A percentile compares a stretch with the other conserved stretches of the same genome.
phyloP scores from a whole-genome alignment of 768 basidiomycete genomes.

The Trametes cubensis region DNA sequence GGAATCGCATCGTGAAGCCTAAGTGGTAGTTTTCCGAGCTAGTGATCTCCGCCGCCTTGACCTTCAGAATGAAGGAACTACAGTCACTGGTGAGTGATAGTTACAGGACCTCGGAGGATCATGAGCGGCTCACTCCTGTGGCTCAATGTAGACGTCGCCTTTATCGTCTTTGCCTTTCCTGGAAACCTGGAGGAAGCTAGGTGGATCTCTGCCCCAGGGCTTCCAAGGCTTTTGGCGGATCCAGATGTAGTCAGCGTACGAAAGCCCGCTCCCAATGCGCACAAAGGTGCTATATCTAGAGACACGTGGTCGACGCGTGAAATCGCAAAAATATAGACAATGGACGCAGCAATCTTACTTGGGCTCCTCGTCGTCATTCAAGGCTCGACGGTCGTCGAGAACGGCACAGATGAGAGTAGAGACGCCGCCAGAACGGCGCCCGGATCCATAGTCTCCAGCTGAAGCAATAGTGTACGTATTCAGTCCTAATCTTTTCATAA shows the following conservation, averaged over 20 bases:
- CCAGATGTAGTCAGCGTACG: constrained; percentile 85
- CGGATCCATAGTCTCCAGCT: constrained; percentile 89
- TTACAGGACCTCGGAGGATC: neutral
- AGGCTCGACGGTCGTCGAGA: constrained; percentile 63
- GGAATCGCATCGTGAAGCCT: constrained; percentile 92
- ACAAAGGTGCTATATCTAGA: constrained; percentile 83
- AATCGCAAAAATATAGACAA: neutral
- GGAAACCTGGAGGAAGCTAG: constrained; percentile 66
- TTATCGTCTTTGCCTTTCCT: constrained; percentile 72
- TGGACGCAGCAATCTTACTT: constrained; percentile 47
- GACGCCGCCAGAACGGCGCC: constrained; percentile 85
- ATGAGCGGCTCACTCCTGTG: constrained; percentile 66
- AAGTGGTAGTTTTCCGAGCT: constrained; percentile 67
- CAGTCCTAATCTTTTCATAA: neutral
- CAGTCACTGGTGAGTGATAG: neutral
- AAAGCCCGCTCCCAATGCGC: constrained; percentile 88
- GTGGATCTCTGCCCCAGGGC: constrained; percentile 74
- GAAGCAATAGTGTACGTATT: too few species aligned
- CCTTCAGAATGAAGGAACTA: constrained; percentile 90
- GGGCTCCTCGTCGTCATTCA: constrained; percentile 58
- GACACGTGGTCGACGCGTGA: constrained; percentile 50
- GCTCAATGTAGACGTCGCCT: constrained; percentile 90
- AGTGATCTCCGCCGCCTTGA: constrained; percentile 93
- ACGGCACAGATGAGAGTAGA: constrained; percentile 91
- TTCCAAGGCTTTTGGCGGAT: constrained; percentile 85